Percentiles rank a stretch among this genome's conserved stretches.
Evolutionary conservation across 2,329 filamentous ascomycete genomes (phyloP).

Genomic region (Rhynchosporium graminicola): DNA sequence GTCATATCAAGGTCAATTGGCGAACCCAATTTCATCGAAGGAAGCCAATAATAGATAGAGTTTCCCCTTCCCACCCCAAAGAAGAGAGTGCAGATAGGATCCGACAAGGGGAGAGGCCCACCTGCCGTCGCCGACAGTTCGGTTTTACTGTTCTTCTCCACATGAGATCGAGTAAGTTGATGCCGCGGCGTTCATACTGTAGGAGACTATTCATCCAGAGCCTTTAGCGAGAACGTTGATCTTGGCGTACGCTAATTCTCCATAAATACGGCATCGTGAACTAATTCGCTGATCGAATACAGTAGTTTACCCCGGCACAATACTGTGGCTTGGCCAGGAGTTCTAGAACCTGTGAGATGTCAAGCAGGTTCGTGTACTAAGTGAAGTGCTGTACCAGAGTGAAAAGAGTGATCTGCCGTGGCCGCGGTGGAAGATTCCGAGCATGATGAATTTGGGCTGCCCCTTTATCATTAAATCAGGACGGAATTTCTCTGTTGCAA

Average conservation of each 20-base stretch:
- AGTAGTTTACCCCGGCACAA: too few relatives aligned
- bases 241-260: conserved; percentile 5
- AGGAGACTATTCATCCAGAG: neutral
- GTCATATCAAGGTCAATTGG: conserved; percentile 2
- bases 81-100: conserved; percentile 11
- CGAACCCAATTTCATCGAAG: neutral
- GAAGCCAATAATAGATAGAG: conserved; percentile 7
- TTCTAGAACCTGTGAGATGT: too few relatives aligned
- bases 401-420: too few relatives aligned
- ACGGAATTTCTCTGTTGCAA: neutral
- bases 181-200: neutral
- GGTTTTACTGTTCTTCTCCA: neutral
- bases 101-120: conserved; percentile 4
- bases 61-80: neutral
- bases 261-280: neutral
- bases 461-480: neutral
- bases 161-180: neutral
- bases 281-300: too few relatives aligned
- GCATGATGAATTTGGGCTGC: neutral
- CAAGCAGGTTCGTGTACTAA: too few relatives aligned
- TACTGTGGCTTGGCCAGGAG: too few relatives aligned
- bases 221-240: neutral
- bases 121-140: conserved; percentile 9
- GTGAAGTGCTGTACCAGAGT: too few relatives aligned
- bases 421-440: too few relatives aligned